Evolutionary conservation across 441 rosid genomes (phyloP).

Genomic region (Cnidoscolus chayamansa): DNA sequence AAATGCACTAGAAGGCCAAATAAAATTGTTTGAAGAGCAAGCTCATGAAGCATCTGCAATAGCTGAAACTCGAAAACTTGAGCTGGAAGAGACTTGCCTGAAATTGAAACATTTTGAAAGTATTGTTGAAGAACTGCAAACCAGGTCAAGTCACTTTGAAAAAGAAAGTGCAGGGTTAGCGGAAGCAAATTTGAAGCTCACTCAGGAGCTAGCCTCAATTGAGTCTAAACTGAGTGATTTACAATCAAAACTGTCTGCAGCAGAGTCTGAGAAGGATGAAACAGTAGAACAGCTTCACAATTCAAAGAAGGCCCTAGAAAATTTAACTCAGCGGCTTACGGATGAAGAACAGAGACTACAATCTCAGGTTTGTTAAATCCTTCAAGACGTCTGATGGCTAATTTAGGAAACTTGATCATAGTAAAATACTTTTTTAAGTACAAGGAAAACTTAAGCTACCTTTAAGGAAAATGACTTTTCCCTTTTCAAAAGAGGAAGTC

Average conservation of each 20-base stretch:
- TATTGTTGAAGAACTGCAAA: slow-evolving; percentile 54
- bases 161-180: slow-evolving; percentile 72
- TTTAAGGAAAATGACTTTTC: no score
- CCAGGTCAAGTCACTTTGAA: slow-evolving; percentile 54
- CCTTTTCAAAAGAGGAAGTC: no score
- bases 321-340: slow-evolving; percentile 50
- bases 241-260: slow-evolving; percentile 47
- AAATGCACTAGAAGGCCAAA: slow-evolving; percentile 49
- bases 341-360: slow-evolving; percentile 68
- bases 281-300: slow-evolving; percentile 53
- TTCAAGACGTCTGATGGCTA: not conserved
- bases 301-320: slow-evolving; percentile 62
- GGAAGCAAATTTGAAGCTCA: slow-evolving; percentile 70
- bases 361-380: slow-evolving; percentile 57
- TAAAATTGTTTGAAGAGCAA: slow-evolving; percentile 48
- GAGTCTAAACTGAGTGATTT: slow-evolving; percentile 60
- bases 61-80: slow-evolving; percentile 50
- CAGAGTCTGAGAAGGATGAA: slow-evolving; percentile 57
- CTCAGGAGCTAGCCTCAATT: slow-evolving; percentile 60
- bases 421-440: no score
- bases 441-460: no score
- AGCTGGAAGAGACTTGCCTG: slow-evolving; percentile 58
- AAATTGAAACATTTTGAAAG: slow-evolving; percentile 61
- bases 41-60: slow-evolving; percentile 50
- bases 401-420: no score